Conservation (phyloP, 2,329 filamentous ascomycete species). For the Aspergillus sp. region DNA sequence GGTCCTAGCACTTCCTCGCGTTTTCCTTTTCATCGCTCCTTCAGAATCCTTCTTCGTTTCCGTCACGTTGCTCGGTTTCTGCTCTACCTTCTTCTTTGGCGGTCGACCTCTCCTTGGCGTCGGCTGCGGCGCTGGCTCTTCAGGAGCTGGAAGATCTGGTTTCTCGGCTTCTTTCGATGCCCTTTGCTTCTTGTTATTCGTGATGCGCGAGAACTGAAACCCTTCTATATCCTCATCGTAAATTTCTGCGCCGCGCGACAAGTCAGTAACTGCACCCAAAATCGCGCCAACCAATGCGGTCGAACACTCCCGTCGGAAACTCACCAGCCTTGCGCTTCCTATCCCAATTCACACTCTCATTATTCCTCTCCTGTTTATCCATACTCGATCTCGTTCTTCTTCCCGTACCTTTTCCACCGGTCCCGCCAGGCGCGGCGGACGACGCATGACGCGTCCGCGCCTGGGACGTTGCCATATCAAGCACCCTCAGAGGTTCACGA, state of each 20-base stretch:
- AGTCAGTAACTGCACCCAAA: slow-evolving; percentile 8
- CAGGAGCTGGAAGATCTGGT: slow-evolving; percentile 39
- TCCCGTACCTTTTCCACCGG: slow-evolving; percentile 22
- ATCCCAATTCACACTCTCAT: slow-evolving; percentile 22
- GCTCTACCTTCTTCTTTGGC: slow-evolving; percentile 43
- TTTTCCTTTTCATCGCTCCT: slow-evolving; percentile 23
- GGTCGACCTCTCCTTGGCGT: slow-evolving; percentile 39
- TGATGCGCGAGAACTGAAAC: slow-evolving; percentile 71
- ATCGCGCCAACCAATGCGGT: not conserved
- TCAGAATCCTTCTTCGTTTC: slow-evolving; percentile 23
- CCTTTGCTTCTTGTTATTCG: slow-evolving; percentile 62
- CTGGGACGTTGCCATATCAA: slow-evolving; percentile 40
- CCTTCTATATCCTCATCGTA: slow-evolving; percentile 77
- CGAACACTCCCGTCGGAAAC: slow-evolving; percentile 18
- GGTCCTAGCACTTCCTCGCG: slow-evolving; percentile 26
- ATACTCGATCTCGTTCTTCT: slow-evolving; percentile 35
- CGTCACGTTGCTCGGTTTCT: slow-evolving; percentile 13
- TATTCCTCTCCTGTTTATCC: slow-evolving; percentile 29
- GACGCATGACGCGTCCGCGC: slow-evolving; percentile 36
- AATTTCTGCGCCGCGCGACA: slow-evolving; percentile 30
- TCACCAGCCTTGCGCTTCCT: slow-evolving; percentile 48
- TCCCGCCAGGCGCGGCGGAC: slow-evolving; percentile 25
- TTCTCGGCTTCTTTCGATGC: slow-evolving; percentile 41
- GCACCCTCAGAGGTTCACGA: slow-evolving; percentile 37
- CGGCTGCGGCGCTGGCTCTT: slow-evolving; percentile 33